Percentiles rank a stretch among this genome's conserved stretches.
Conservation (phyloP, 2,329 filamentous ascomycete species). For the Cercospora zeae-maydis region DNA sequence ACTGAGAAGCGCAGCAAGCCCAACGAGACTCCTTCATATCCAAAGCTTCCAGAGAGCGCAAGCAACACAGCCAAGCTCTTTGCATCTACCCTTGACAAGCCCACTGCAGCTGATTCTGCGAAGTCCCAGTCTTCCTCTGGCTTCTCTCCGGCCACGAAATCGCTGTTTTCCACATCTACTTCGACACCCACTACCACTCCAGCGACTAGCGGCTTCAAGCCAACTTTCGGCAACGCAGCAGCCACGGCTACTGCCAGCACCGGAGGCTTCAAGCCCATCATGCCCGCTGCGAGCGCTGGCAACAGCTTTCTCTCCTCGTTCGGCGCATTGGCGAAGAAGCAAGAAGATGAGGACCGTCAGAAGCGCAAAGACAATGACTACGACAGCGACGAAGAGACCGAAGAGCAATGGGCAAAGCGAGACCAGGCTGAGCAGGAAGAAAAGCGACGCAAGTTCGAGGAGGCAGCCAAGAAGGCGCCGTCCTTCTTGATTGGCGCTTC, state of each 20-base stretch:
- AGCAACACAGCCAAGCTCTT: conserved; percentile 35
- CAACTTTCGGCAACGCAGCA: conserved; percentile 32
- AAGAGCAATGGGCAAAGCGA: conserved; percentile 47
- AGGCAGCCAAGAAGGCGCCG: conserved; percentile 35
- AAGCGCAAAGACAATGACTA: conserved; percentile 51
- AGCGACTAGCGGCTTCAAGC: conserved; percentile 37
- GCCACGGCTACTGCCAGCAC: conserved; percentile 5
- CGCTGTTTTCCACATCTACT: conserved; percentile 16
- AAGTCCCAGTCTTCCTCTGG: conserved; percentile 13
- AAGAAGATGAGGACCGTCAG: conserved; percentile 43
- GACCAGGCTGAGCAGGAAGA: conserved; percentile 46
- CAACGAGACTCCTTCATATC: conserved; percentile 29
- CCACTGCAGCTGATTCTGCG: conserved; percentile 5
- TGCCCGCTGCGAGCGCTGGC: conserved; percentile 31
- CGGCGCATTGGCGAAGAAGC: conserved; percentile 38
- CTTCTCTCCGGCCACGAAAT: conserved; percentile 22
- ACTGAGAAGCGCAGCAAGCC: conserved; percentile 34
- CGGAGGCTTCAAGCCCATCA: conserved; percentile 39
- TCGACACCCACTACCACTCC: conserved; percentile 17
- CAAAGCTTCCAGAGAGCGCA: conserved; percentile 31
- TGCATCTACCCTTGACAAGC: conserved; percentile 31
- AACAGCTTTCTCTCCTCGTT: conserved; percentile 32
- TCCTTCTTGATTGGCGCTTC: conserved; percentile 26
- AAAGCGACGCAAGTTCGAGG: conserved; percentile 43
- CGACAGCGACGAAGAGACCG: conserved; percentile 52